phyloP scores from a whole-genome alignment of 257 asterid species.

The Salvia rosmarinus region DNA sequence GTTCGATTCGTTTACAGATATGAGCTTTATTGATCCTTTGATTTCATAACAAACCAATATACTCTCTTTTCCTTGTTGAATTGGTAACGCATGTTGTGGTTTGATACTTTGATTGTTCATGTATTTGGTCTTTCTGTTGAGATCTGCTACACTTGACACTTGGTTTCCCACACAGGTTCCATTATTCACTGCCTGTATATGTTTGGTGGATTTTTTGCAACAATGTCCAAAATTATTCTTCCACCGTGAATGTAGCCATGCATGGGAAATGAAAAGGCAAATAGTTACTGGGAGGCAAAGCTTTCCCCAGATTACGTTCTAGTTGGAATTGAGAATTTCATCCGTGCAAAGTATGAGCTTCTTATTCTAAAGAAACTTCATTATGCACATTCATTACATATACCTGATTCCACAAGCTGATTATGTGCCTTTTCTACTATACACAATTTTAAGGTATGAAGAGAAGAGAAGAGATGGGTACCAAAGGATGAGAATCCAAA shows the following conservation, averaged over 20 bases:
- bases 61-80: not conserved
- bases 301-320: constrained; percentile 96
- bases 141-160: constrained; percentile 99
- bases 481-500: constrained; percentile 71
- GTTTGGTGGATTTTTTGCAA: not conserved
- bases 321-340: constrained; percentile 98
- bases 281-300: constrained; percentile 97
- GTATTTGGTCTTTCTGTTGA: constrained; percentile 42
- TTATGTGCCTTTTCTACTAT: constrained; percentile 26
- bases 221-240: constrained; percentile 20
- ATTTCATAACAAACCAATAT: constrained; percentile 9
- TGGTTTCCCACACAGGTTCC: constrained; percentile 99
- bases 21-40: not conserved
- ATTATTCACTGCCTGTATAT: constrained; percentile 69
- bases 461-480: constrained; percentile 81
- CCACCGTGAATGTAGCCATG: constrained; percentile 65
- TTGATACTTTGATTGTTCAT: constrained; percentile 23
- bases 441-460: constrained; percentile 70
- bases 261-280: constrained; percentile 98
- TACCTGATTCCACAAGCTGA: constrained; percentile 32
- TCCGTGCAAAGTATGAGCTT: constrained; percentile 90
- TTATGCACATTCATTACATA: constrained; percentile 17
- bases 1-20: no score
- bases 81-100: constrained; percentile 21
- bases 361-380: constrained; percentile 26